Percentiles rank a stretch among this genome's conserved stretches.
These are phyloP conservation scores for Lepidium aucheri DNA, from an alignment of 345 rosid genomes.

Conservation along the genomic window DNA sequence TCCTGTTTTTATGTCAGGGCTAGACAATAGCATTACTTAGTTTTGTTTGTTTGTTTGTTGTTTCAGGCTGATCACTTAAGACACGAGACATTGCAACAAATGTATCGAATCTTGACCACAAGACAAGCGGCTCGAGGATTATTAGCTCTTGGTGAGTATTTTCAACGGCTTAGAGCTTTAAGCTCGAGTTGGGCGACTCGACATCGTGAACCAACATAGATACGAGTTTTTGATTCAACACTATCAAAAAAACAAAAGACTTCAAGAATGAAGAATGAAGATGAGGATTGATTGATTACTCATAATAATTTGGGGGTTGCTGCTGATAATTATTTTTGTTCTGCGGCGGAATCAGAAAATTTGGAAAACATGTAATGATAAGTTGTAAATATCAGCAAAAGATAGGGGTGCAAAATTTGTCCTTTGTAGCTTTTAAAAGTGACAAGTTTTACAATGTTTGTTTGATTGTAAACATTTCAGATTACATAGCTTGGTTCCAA, in stretches of 20 bases:
- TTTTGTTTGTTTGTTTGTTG: background rate
- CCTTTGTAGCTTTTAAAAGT: conserved; percentile 9
- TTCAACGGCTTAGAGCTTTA: conserved; percentile 58
- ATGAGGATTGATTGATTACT: conserved; percentile 2
- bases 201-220: conserved; percentile 45
- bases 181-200: conserved; percentile 64
- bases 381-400: conserved; percentile 24
- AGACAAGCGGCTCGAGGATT: conserved; percentile 76
- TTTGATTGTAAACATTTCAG: conserved; percentile 15
- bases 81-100: conserved; percentile 75
- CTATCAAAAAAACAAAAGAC: background rate
- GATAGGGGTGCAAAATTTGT: conserved; percentile 5
- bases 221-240: background rate
- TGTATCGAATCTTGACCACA: conserved; percentile 59
- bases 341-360: conserved; percentile 8
- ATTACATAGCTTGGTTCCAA: background rate
- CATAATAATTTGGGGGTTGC: conserved; percentile 13
- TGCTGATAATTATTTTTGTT: conserved; percentile 21
- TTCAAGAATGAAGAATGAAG: conserved; percentile 13
- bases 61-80: conserved; percentile 85
- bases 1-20: too few species aligned
- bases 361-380: conserved; percentile 11
- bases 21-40: background rate
- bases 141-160: conserved; percentile 80
- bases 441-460: conserved; percentile 20